Base-by-base conservation (phyloP, 1,284 basidiomycete genomes). In the Tetrapyrgos nigripes region DNA sequence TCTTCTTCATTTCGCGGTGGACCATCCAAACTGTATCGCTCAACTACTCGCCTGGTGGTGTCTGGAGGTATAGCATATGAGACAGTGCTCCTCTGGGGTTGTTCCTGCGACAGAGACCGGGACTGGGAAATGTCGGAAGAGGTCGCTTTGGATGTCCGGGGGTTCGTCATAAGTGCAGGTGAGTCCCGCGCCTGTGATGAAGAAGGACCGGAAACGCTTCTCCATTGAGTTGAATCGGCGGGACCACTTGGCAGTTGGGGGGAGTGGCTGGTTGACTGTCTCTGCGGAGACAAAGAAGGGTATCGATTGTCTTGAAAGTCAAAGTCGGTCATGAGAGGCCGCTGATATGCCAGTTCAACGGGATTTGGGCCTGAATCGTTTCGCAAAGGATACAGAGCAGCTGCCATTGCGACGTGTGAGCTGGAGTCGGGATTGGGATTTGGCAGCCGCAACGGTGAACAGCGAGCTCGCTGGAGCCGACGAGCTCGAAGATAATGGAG, bases 301-400 rank as follows among this genome's bases (percentile, higher is more conserved):
- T 88, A 87, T 65, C 86, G 79, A 68, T 81, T 80, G 74, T 87
- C 86, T 67, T 80, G 78, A 70, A 84, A 80, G 71, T 87, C 85
- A 63, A 85, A 77, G 58, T 87, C 86, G 55, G 81, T 75, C 62
- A 85, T 78, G 52, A 89, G 78, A 44, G 80, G 74, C 65, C 79
- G 78, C 55, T 84, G 76, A 73, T 86, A 83, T 48, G 76, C 66
- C 64, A 40, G 37, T n/a, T 23, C 52, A 59, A 68, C 67, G 43
- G 72, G 59, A 57, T 69, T 73, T 45, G 75, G 67, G 31, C 66
- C 68, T 31, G 70, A 56, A 59, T 81, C 79, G 53, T 75, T 77
- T 63, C 76, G 74, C 52, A 75, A 63, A 48, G 76, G 71, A 58
- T 80, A 81, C 59, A 85, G 74, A 59, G 83, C 74, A 46, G 82